Conservation (phyloP, 208 protist species). For the Leishmania tropica region DNA sequence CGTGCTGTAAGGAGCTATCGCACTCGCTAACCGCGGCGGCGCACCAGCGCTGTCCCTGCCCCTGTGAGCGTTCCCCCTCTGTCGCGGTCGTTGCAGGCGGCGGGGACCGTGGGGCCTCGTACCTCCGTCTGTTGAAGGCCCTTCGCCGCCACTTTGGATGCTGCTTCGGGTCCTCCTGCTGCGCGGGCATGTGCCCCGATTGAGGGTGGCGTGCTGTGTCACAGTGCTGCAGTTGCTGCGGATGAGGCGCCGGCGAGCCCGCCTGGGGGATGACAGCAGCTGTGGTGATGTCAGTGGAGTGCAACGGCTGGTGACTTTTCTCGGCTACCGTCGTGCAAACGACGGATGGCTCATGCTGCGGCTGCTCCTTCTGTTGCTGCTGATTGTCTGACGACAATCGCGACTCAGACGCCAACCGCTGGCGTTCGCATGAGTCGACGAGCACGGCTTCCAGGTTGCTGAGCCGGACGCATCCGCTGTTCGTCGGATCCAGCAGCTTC, state of each 20-base stretch:
- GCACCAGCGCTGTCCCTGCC: not conserved
- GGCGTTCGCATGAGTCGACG: conserved; percentile 14
- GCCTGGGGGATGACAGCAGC: not conserved
- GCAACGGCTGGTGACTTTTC: not conserved
- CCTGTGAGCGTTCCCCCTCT: not conserved
- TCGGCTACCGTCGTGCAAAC: not conserved
- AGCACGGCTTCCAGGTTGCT: conserved; percentile 21
- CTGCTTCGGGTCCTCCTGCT: not conserved
- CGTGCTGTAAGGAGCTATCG: conserved; percentile 17
- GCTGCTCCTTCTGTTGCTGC: not conserved
- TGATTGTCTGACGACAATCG: not conserved
- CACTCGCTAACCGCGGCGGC: not conserved
- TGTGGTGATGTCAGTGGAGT: not conserved
- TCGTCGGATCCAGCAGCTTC: conserved; percentile 60
- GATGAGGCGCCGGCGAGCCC: not conserved
- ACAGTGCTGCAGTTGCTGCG: not conserved
- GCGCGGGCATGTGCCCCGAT: not conserved
- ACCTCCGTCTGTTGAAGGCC: not conserved
- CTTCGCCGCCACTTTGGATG: not conserved
- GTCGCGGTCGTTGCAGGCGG: not conserved
- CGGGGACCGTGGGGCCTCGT: not conserved
- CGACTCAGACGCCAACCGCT: conserved; percentile 6
- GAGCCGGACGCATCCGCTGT: conserved; percentile 22
- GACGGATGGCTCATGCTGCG: not conserved
- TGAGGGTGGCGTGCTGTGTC: not conserved